phyloP scores from a whole-genome alignment of 768 basidiomycete species.

The Gloeopeniophorella convolvens region DNA sequence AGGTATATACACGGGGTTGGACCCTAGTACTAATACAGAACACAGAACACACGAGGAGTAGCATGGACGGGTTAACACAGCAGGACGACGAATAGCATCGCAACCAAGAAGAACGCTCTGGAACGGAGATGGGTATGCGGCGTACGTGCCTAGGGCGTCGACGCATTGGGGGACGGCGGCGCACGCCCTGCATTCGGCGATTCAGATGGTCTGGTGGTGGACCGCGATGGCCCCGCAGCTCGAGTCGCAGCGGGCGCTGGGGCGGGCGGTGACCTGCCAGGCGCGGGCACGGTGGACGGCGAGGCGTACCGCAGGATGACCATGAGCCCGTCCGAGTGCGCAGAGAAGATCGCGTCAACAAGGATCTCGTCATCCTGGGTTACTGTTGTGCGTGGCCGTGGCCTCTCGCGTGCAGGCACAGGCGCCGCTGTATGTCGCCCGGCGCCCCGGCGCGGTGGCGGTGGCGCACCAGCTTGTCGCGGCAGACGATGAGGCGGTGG shows the following conservation, averaged over 20 bases:
- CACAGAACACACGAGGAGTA: no score
- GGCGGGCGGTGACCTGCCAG: neutral
- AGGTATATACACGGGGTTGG: no score
- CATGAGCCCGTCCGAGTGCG: slow-evolving; percentile 79
- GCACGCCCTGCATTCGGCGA: no score
- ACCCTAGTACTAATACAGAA: no score
- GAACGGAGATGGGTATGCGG: no score
- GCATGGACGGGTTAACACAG: no score
- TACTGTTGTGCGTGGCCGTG: neutral
- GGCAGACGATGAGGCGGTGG: neutral
- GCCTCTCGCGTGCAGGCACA: neutral
- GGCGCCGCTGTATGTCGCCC: neutral
- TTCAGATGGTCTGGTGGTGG: no score
- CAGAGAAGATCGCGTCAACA: slow-evolving; percentile 80
- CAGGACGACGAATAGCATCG: no score
- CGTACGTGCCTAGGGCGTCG: no score
- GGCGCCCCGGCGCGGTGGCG: neutral
- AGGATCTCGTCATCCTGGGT: slow-evolving; percentile 36
- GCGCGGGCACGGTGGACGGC: slow-evolving; percentile 1
- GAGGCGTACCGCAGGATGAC: slow-evolving; percentile 60
- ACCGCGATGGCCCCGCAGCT: neutral
- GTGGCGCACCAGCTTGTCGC: neutral
- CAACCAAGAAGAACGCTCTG: no score
- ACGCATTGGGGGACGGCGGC: no score
- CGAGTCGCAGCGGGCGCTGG: neutral